Conservation (phyloP, 129 eudicot species). For the Lactuca sativa region DNA sequence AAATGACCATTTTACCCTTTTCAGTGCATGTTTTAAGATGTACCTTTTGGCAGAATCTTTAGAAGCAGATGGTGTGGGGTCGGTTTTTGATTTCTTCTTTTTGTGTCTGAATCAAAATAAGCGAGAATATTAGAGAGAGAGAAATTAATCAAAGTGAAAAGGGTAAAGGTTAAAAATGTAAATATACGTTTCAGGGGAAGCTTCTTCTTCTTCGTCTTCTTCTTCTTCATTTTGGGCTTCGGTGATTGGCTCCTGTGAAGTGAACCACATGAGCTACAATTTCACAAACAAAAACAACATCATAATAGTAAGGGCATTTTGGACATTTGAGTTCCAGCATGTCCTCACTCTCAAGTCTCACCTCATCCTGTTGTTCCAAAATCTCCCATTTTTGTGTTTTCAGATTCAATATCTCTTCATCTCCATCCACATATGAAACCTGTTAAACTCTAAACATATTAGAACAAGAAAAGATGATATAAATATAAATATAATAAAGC, state of each 20-base stretch:
- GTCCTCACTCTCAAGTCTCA: conserved; percentile 33
- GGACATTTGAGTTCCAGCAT: neutral
- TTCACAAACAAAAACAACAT: conserved; percentile 7
- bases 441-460: conserved; percentile 24
- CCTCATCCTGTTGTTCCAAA: conserved; percentile 50
- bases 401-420: conserved; percentile 53
- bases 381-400: conserved; percentile 58
- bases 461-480: conserved; percentile 3
- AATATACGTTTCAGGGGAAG: conserved; percentile 67
- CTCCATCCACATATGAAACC: conserved; percentile 81
- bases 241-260: conserved; percentile 45
- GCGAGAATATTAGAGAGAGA: neutral
- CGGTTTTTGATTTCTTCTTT: conserved; percentile 57
- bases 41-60: conserved; percentile 54
- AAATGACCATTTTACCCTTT: too few species aligned
- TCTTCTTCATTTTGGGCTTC: conserved; percentile 47
- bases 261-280: conserved; percentile 14
- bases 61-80: conserved; percentile 35
- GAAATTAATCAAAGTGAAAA: neutral
- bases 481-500: neutral
- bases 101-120: conserved; percentile 43
- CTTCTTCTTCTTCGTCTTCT: conserved; percentile 47
- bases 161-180: conserved; percentile 15
- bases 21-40: neutral
- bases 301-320: neutral